Evolutionary conservation across 2,329 filamentous ascomycete species (phyloP), one percentile per base, ranked within the genome.

Genomic region (Fusarium abutilonis): DNA sequence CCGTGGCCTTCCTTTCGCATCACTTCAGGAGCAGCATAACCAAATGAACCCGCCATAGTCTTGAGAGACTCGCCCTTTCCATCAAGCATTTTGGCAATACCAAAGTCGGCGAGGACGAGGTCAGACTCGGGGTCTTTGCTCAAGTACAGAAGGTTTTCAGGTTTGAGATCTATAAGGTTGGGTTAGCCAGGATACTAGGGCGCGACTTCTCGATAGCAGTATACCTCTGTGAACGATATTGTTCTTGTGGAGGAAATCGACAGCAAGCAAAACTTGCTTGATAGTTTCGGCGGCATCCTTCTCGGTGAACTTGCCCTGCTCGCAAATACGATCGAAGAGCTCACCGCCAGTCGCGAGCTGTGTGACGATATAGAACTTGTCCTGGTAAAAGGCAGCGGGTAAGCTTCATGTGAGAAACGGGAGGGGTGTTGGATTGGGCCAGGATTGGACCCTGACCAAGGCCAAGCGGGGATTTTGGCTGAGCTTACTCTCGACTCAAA

Each of bases 311-410:
- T 92, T 96, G 70, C 95, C 96, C 78, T 96, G 91, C 74, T 98
- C 93, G 80, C 95, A 99, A 71, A 99, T 99, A 53, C 96, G 89
- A 74, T 99, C 95, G 77, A 99, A 99, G 63, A 99, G 81, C 80
- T 99, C 95, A 75, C 95, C 95, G 67, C 95, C 95, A 0, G 92
- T 97, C 38, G 95, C 95, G 52, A 99, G 84, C 78, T 99, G 90
- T 29, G 95, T 99, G 70, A 99, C 93, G 69, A 99, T 98, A 77
- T 99, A 99, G 81, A 97, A 99, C 82, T 99, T 99, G 82, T 99
- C 95, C 93, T 97, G 42, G 23, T 47, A 28, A 15, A 44, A 29
- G 26, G 26, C 19, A 52, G 34, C 15, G 17, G 42, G 45, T 70
- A 44, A 69, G 66, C 48, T 36, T 42, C 29, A 46, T 32, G 39